Conservation (phyloP, 805 yeast species). For the Candida boidinii region DNA sequence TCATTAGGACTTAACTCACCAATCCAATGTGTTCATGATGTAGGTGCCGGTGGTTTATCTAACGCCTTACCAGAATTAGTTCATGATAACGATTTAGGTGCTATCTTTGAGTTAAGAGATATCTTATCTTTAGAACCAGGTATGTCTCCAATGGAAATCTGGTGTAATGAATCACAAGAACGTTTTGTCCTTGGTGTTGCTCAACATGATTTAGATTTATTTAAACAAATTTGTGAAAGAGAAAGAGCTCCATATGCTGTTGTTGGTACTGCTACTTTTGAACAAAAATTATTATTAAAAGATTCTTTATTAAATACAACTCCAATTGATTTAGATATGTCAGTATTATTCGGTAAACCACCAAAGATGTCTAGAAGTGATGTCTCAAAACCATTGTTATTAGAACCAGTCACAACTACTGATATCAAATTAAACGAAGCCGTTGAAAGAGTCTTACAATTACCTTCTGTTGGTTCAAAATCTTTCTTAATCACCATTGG, state of each 20-base stretch:
- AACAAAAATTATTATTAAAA: slow-evolving; percentile 70
- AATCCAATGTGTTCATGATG: slow-evolving; percentile 94
- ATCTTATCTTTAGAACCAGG: slow-evolving; percentile 90
- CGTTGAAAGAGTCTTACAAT: slow-evolving; percentile 68
- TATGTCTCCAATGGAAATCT: slow-evolving; percentile 98
- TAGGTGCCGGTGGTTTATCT: slow-evolving; percentile 98
- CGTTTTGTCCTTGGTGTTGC: slow-evolving; percentile 92
- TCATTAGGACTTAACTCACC: slow-evolving; percentile 70
- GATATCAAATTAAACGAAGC: slow-evolving; percentile 50
- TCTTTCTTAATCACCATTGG: slow-evolving; percentile 95
- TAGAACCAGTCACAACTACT: slow-evolving; percentile 26
- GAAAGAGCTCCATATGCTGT: slow-evolving; percentile 96
- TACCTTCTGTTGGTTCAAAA: slow-evolving; percentile 94
- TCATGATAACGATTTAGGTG: slow-evolving; percentile 95
- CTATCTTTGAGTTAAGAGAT: slow-evolving; percentile 82
- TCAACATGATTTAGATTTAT: slow-evolving; percentile 61
- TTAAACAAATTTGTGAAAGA: slow-evolving; percentile 77
- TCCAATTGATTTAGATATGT: slow-evolving; percentile 95
- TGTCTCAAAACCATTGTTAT: slow-evolving; percentile 46
- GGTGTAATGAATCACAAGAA: slow-evolving; percentile 99
- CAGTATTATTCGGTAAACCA: slow-evolving; percentile 90
- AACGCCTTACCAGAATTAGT: slow-evolving; percentile 97
- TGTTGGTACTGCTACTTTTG: slow-evolving; percentile 89
- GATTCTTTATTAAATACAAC: slow-evolving; percentile 72
- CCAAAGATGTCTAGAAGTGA: slow-evolving; percentile 88